phyloP scores from a whole-genome alignment of 257 asterid species.

The Scutellaria galericulata region DNA sequence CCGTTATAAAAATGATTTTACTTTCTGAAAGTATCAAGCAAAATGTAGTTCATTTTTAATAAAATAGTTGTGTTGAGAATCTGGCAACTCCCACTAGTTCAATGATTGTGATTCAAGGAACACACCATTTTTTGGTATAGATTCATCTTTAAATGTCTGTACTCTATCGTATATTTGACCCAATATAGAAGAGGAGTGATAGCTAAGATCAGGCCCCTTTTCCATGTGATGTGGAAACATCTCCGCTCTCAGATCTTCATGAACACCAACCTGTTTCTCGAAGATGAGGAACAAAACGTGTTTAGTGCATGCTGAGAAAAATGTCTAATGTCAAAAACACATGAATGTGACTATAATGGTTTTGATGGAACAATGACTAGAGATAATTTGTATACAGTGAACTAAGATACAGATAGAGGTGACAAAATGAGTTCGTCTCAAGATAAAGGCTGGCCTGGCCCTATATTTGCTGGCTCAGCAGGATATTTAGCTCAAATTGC shows the following conservation, averaged over 20 bases:
- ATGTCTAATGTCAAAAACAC: neutral
- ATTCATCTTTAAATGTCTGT: constrained; percentile 40
- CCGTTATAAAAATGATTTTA: constrained; percentile 1
- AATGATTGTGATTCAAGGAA: neutral
- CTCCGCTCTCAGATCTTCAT: constrained; percentile 50
- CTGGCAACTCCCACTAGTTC: neutral
- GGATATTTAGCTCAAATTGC: too few species aligned
- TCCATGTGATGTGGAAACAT: constrained; percentile 74
- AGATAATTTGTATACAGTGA: too few species aligned
- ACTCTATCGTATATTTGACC: constrained; percentile 65
- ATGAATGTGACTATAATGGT: neutral
- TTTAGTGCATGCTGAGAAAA: constrained; percentile 8
- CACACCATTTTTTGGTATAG: constrained; percentile 41
- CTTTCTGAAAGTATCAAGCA: neutral
- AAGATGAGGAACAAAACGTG: constrained; percentile 6
- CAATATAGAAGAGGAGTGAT: constrained; percentile 62
- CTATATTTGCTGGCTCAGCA: too few species aligned
- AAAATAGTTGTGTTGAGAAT: neutral
- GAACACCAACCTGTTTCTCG: constrained; percentile 57
- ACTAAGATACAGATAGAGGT: too few species aligned
- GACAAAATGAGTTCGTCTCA: too few species aligned
- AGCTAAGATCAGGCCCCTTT: constrained; percentile 37
- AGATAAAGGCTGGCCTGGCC: too few species aligned
- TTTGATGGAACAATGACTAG: neutral
- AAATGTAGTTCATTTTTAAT: neutral